phyloP scores from a whole-genome alignment of 441 rosid genomes.

The Populus tomentosa region DNA sequence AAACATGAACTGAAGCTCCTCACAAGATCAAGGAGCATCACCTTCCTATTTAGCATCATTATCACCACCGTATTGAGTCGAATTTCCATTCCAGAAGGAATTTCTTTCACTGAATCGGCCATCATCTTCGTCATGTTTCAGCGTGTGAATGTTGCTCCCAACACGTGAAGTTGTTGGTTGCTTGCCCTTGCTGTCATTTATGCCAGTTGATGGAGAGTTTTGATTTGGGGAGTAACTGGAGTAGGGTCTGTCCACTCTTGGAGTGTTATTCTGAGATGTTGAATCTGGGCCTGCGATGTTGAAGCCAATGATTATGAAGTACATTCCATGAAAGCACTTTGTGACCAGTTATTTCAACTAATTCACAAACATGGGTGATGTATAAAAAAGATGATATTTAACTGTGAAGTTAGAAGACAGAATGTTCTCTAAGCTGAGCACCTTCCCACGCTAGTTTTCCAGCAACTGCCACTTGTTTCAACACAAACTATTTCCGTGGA shows the following conservation, averaged over 20 bases:
- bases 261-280: constrained; percentile 30
- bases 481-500: neutral
- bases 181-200: constrained; percentile 37
- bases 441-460: neutral
- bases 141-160: constrained; percentile 75
- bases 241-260: constrained; percentile 25
- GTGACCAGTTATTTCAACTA: neutral
- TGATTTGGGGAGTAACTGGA: constrained; percentile 19
- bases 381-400: too few species aligned
- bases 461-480: neutral
- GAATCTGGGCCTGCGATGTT: constrained; percentile 50
- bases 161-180: constrained; percentile 36
- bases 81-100: constrained; percentile 87
- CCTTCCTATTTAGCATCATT: constrained; percentile 28
- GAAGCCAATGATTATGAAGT: neutral
- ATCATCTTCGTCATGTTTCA: constrained; percentile 74
- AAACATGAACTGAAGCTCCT: neutral
- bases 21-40: neutral
- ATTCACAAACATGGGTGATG: neutral
- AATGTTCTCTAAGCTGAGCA: neutral
- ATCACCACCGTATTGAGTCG: constrained; percentile 72
- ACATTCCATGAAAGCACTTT: neutral
- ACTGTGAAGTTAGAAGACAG: neutral
- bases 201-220: constrained; percentile 28
- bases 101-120: constrained; percentile 49